Base-by-base conservation (phyloP, 2,329 filamentous ascomycete genomes). In the Colletotrichum abscissum region DNA sequence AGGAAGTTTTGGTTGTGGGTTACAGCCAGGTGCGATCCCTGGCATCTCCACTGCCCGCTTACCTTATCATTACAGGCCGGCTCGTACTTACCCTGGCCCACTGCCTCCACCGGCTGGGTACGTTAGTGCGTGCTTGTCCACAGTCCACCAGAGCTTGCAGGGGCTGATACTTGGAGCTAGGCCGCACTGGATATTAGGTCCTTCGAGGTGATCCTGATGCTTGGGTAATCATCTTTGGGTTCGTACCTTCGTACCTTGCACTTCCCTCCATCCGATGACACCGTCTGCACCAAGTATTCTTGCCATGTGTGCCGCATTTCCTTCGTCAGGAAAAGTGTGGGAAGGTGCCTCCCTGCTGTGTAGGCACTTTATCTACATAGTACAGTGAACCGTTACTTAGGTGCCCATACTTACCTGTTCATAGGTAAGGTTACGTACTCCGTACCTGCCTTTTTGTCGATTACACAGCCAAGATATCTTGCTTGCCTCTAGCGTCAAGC, bases 1-100 rank as follows among this genome's bases (percentile, higher is more conserved):
- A 49, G 24, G 26, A 30, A 63, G 24, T 60, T 14, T 52, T 35
- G 42, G 46, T 63, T 33, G 63, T n/a, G 56, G 42, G 46, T 69
- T 33, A 54, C 16, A 64, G 33, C n/a, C 33, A 28, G 19, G 42
- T 42, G 49, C 16, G 16, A 24, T 52, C 12, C 28, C 19, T 66
- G 24, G 7, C 24, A 26, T 60, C 64, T 33, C 70, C 67, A 73
- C 67, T 28, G 46, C 46, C 70, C 67, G 70, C 70, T 73, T 73
- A 70, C 70, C 67, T 73, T 73, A 73, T 73, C 70, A 70, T 73
- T 69, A 73, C 70, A 73, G 33, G 66, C 38, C 33, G n/a, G 38
- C 33, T 72, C 66, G 59, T 69, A 69, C 38, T 11, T 22, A 22
- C n/a, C 46, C 60, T 24, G 5, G n/a, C 16, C 24, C 54, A 16